Conservation (phyloP, 192 early-diverging fungal genomes). For the Coemansia sp. region DNA sequence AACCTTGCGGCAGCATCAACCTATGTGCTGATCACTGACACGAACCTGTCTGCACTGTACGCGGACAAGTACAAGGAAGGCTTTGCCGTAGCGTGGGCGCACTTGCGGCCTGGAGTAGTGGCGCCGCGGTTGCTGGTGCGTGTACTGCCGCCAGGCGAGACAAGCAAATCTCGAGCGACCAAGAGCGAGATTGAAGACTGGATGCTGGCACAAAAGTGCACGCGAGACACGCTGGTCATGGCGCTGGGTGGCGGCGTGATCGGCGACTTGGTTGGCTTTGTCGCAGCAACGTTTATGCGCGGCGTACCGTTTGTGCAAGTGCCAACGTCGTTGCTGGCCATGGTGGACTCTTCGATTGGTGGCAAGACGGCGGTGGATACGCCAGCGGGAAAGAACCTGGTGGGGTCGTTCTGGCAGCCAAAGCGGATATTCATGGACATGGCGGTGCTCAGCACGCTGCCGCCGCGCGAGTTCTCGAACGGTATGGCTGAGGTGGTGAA, state of each 20-base stretch:
- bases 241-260: conserved; percentile 97
- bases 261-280: conserved; percentile 93
- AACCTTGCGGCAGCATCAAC: conserved; percentile 71
- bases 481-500: conserved; percentile 99
- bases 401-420: conserved; percentile 97
- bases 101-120: conserved; percentile 1
- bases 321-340: conserved; percentile 91
- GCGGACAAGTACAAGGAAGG: conserved; percentile 59
- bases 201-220: conserved; percentile 79
- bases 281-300: conserved; percentile 98
- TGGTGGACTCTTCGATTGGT: conserved; percentile 98
- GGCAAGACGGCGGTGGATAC: conserved; percentile 98
- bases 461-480: conserved; percentile 89
- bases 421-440: conserved; percentile 91
- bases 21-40: conserved; percentile 87
- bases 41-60: conserved; percentile 78
- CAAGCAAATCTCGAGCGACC: conserved; percentile 80
- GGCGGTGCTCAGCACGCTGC: conserved; percentile 78
- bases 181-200: conserved; percentile 92
- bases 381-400: conserved; percentile 91
- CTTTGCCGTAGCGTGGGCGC: conserved; percentile 54
- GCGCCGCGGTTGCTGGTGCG: conserved; percentile 68
- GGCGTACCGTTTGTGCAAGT: conserved; percentile 93
- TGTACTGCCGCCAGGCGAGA: conserved; percentile 85
- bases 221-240: conserved; percentile 88